Base-by-base conservation (phyloP, 2,329 filamentous ascomycete genomes). In the Penicillium sp. region DNA sequence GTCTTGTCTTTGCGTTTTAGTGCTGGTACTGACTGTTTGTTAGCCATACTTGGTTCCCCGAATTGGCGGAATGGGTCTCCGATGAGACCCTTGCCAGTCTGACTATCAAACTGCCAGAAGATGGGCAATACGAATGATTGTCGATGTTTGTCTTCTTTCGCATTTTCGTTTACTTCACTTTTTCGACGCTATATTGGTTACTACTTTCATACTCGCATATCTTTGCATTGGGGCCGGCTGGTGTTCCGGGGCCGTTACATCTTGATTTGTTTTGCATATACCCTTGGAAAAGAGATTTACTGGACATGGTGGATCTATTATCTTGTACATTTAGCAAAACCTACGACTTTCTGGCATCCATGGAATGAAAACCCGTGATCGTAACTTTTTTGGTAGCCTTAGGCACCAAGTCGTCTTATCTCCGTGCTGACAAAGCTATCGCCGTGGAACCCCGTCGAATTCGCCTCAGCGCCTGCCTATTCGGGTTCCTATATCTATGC, bases 41-140 rank as follows among this genome's bases (percentile, higher is more conserved):
- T 15, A 73, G 71, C 47, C 69, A 73, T 54, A 68, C 64, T 15
- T 74, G 70, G 70, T 53, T 64, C 46, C 53, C 63, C 2, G 49
- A 62, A 9, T 31, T 59, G 12, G 62, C 65, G 33, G 57, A 67
- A 55, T 72, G 70, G 70, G 49, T 71, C 20, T 53, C 60, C 1
- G 59, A 69, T 47, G 49, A 59, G 42, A 52, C 55, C 20, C 44
- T 56, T 37, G 52, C 49, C n/a, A 56, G 38, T 15, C 28, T 53
- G 37, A 47, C 42, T 6, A 15, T 47, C 5, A 31, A 46, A 8
- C 13, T 45, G 31, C 35, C 49, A 15, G 45, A 48, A 27, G 47
- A 55, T 28, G 50, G 43, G 41, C 42, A 53, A 28, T 55, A 56
- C 29, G 53, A 60, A 38, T 55, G 41, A 52, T 48, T 13, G 37